Evolutionary conservation across 495 filamentous ascomycete species (phyloP).

Genomic region (Daldinia childiae): DNA sequence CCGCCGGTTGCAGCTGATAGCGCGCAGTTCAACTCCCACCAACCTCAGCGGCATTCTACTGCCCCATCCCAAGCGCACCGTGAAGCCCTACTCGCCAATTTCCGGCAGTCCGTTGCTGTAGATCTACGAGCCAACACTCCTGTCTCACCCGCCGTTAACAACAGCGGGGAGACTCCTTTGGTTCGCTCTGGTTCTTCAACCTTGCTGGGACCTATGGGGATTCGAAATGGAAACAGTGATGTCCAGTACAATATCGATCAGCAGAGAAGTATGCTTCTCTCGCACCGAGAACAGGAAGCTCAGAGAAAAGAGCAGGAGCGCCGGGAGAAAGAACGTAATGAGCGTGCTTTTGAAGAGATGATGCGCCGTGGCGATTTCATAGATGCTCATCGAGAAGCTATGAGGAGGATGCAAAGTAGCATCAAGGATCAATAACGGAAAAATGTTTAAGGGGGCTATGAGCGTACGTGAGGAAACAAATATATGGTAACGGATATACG

Average conservation of each 20-base stretch:
- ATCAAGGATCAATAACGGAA: conserved; percentile 61
- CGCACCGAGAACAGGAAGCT: conserved; percentile 59
- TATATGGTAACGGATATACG: conserved; percentile 22
- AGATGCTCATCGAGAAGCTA: conserved; percentile 80
- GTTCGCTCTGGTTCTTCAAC: conserved; percentile 40
- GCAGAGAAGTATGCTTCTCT: conserved; percentile 54
- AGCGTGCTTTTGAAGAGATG: conserved; percentile 71
- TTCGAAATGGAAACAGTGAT: conserved; percentile 43
- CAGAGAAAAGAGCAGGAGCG: conserved; percentile 56
- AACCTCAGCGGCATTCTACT: conserved; percentile 59
- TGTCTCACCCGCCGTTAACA: conserved; percentile 43
- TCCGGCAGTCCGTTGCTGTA: conserved; percentile 74
- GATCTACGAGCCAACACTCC: conserved; percentile 63
- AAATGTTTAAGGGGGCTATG: conserved; percentile 15
- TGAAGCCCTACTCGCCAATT: conserved; percentile 74
- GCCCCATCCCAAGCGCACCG: conserved; percentile 56
- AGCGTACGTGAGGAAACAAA: conserved; percentile 8
- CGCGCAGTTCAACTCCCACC: conserved; percentile 64
- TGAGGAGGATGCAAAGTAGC: conserved; percentile 82
- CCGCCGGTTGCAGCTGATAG: conserved; percentile 42
- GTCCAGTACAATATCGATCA: conserved; percentile 53
- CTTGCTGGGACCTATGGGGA: conserved; percentile 26
- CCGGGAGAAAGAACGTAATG: conserved; percentile 54
- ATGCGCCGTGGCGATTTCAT: conserved; percentile 82
- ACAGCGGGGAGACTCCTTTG: conserved; percentile 58